Conservation (phyloP, 202 grass and related monocot species). For the Schoenoplectus triqueter region DNA sequence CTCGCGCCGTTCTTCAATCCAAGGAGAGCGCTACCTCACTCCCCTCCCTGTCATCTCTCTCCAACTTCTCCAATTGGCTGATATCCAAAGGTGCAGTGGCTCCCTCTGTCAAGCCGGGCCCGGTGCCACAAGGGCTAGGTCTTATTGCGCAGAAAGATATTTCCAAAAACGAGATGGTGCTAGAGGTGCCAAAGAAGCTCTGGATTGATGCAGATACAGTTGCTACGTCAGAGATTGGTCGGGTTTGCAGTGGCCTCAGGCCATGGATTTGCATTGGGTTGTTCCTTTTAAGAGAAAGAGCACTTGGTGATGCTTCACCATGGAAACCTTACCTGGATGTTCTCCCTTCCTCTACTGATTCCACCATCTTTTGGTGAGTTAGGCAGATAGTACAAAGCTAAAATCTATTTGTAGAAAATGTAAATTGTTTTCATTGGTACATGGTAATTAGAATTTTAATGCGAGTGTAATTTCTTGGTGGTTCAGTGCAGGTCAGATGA, state of each 20-base stretch:
- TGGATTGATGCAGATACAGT: slow-evolving; percentile 82
- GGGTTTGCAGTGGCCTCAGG: slow-evolving; percentile 50
- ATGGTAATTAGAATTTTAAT: slow-evolving; percentile 21
- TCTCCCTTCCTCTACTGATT: slow-evolving; percentile 69
- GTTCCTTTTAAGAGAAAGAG: slow-evolving; percentile 67
- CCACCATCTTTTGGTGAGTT: slow-evolving; percentile 87
- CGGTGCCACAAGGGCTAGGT: slow-evolving; percentile 75
- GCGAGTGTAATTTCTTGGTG: slow-evolving; percentile 42
- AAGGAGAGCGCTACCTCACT: neutral
- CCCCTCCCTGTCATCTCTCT: slow-evolving; percentile 52
- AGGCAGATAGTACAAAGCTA: neutral
- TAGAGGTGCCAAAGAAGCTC: slow-evolving; percentile 84
- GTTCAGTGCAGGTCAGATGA: slow-evolving; percentile 98
- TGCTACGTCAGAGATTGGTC: slow-evolving; percentile 66
- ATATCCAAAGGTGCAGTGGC: slow-evolving; percentile 46
- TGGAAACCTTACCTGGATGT: slow-evolving; percentile 87
- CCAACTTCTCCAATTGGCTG: slow-evolving; percentile 73
- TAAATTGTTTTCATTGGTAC: neutral
- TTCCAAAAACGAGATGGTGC: slow-evolving; percentile 69
- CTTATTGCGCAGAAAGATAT: slow-evolving; percentile 70
- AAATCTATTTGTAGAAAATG: slow-evolving; percentile 20
- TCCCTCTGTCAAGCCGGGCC: slow-evolving; percentile 49
- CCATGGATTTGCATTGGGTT: slow-evolving; percentile 81
- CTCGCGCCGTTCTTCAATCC: slow-evolving; percentile 29
- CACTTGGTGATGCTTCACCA: slow-evolving; percentile 54